Evolutionary conservation across 306 rosid species (phyloP).

Genomic region (Medicago ruthenica): DNA sequence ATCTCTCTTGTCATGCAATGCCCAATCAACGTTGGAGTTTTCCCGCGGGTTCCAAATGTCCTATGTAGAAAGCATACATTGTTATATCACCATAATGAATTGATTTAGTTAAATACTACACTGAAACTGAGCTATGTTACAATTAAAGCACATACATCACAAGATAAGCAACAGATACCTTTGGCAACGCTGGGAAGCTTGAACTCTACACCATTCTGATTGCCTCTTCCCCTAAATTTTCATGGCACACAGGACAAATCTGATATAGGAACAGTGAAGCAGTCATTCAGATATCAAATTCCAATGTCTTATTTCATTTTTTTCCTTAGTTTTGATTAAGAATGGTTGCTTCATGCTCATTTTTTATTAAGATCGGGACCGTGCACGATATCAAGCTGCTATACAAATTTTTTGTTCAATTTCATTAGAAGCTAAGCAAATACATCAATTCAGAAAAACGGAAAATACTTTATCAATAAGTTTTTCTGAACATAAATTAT

Average conservation of each 20-base stretch:
- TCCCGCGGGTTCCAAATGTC: constrained; percentile 52
- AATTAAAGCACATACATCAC: constrained; percentile 19
- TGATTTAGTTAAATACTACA: background rate
- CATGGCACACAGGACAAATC: constrained; percentile 92
- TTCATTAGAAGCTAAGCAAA: constrained; percentile 23
- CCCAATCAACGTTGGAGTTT: constrained; percentile 38
- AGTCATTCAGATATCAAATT: constrained; percentile 43
- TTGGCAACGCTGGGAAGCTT: constrained; percentile 44
- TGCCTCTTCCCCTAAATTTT: constrained; percentile 65
- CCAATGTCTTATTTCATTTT: constrained; percentile 8
- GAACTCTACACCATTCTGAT: constrained; percentile 55
- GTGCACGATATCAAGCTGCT: constrained; percentile 21
- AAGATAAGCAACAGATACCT: constrained; percentile 57
- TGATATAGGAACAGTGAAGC: constrained; percentile 47
- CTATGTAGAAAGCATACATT: too few species aligned
- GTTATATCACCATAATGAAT: too few species aligned
- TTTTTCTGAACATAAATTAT: background rate
- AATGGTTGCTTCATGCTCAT: constrained; percentile 5
- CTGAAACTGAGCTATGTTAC: background rate
- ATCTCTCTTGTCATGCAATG: constrained; percentile 46
- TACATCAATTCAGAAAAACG: background rate
- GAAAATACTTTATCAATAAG: background rate
- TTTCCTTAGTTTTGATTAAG: constrained; percentile 2
- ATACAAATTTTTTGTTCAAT: constrained; percentile 3
- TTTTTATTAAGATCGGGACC: constrained; percentile 26